These are phyloP conservation scores for Elsinoe ampelina DNA, from an alignment of 2,329 filamentous ascomycete genomes.

Conservation along the genomic window DNA sequence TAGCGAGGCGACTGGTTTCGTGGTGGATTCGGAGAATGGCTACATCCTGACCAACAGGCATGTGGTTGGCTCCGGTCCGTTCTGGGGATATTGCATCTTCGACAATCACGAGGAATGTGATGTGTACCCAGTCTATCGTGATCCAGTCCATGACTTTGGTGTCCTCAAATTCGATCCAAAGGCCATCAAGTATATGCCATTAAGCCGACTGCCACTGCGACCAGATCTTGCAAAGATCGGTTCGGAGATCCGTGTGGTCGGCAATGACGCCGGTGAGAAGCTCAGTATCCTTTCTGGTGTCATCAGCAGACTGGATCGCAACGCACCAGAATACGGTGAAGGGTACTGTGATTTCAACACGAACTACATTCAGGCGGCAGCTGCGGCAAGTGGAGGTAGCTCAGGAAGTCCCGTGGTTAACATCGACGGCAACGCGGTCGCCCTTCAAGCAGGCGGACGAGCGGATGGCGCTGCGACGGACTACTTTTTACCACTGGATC, in stretches of 20 bases:
- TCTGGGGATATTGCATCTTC: conserved; percentile 97
- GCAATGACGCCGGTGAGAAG: conserved; percentile 97
- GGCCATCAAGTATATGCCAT: conserved; percentile 93
- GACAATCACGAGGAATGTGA: conserved; percentile 97
- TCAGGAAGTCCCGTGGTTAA: conserved; percentile 98
- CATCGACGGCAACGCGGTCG: conserved; percentile 83
- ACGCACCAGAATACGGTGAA: conserved; percentile 94
- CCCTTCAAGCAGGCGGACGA: conserved; percentile 85
- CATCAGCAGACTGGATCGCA: conserved; percentile 89
- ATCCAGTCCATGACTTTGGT: conserved; percentile 97
- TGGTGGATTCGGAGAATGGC: conserved; percentile 88
- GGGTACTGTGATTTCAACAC: conserved; percentile 97
- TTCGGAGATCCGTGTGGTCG: conserved; percentile 89
- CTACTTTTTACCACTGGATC: conserved; percentile 90
- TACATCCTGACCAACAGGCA: conserved; percentile 56
- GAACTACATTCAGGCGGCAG: conserved; percentile 96
- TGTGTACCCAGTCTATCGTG: conserved; percentile 91
- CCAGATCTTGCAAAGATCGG: conserved; percentile 84
- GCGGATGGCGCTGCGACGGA: conserved; percentile 94
- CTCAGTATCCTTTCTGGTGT: conserved; percentile 95
- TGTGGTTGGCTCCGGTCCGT: conserved; percentile 89
- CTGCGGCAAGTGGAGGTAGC: conserved; percentile 90
- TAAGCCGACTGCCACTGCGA: conserved; percentile 67
- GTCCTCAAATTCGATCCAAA: conserved; percentile 94
- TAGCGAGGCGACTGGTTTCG: conserved; percentile 94